A percentile compares a stretch with the other conserved stretches of the same genome.
Conservation (phyloP, 768 basidiomycete species). For the Suillus subluteus region DNA sequence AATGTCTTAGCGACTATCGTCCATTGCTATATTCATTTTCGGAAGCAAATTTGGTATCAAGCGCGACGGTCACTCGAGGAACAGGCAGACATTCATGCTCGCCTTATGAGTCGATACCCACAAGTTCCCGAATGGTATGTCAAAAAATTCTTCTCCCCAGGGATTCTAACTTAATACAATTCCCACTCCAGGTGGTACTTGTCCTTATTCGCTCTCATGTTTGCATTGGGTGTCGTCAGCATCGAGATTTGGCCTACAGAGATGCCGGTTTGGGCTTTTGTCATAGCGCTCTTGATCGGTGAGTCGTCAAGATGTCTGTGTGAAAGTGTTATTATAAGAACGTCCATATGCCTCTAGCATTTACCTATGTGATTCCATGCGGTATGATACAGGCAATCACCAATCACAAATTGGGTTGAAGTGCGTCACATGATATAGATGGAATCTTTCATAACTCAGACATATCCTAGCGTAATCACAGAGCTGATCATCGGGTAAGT, state of each 20-base stretch:
- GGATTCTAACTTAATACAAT: neutral
- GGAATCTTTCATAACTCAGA: slow-evolving; percentile 3
- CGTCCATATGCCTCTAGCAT: slow-evolving; percentile 27
- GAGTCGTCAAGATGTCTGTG: slow-evolving; percentile 15
- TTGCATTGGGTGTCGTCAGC: slow-evolving; percentile 66
- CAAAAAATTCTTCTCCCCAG: neutral
- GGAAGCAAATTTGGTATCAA: slow-evolving; percentile 79
- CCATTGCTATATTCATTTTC: slow-evolving; percentile 61
- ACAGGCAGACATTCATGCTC: slow-evolving; percentile 83
- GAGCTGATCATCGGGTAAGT: slow-evolving; percentile 74
- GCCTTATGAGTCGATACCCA: slow-evolving; percentile 75
- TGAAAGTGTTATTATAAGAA: neutral
- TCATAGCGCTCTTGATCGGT: slow-evolving; percentile 64
- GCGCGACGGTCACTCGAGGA: slow-evolving; percentile 70
- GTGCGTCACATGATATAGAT: slow-evolving; percentile 22
- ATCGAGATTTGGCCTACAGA: slow-evolving; percentile 75
- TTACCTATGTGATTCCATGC: slow-evolving; percentile 52
- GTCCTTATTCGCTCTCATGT: slow-evolving; percentile 70
- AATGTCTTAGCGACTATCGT: slow-evolving; percentile 28
- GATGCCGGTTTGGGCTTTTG: slow-evolving; percentile 71
- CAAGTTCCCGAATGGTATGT: slow-evolving; percentile 33
- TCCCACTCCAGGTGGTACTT: slow-evolving; percentile 70
- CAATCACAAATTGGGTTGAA: slow-evolving; percentile 78
- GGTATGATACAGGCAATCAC: slow-evolving; percentile 74
- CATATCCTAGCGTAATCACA: slow-evolving; percentile 58